Evolutionary conservation across 2,329 filamentous ascomycete genomes (phyloP), one percentile per base, ranked within the genome.

Genomic region (Neonectria coccinea): DNA sequence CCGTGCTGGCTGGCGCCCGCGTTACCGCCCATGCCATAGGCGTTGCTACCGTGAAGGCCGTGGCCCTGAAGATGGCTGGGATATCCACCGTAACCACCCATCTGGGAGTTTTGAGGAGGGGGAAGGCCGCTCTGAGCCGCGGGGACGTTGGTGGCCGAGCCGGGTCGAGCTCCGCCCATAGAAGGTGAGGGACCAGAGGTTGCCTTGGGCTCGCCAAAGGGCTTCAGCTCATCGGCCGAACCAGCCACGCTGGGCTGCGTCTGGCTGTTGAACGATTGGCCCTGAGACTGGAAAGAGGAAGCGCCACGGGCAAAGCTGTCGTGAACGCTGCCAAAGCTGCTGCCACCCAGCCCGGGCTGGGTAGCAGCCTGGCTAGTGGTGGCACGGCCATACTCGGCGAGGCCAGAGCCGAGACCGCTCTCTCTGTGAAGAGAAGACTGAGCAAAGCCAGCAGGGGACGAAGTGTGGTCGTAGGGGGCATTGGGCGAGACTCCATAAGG

Each of bases 401-500:
- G 80, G 16, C 85, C 83, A 39, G 85, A 84, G 58, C 79, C 79
- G 48, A 86, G 74, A 33, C 78, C 83, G 68, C 79, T 84, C 54
- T 87, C 85, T 22, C 85, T 83, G 41, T 86, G 84, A 25, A 86
- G 80, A 48, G 84, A 82, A 9, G 85, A 84, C 67, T 86, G 86
- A 10, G 80, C 83, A 68, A 88, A 89, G 8, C 83, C 81, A 45
- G 80, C 85, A n/a, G 85, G 84, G 4, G 85, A 86, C 12, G 84
- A 85, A 51, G 75, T 77, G 68, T 88, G 86, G 50, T 87, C 86
- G 63, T 88, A 88, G 10, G 85, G 86, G 1, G 81, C 84, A 69
- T 86, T 86, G 31, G 85, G 85, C 2, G 84, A 83, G 75, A 88
- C 83, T 53, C 83, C 84, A 64, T 88, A 89, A 45, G 84, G 85